Evolutionary conservation across 2,329 filamentous ascomycete genomes (phyloP).

Genomic region (Microsporum audouinii): DNA sequence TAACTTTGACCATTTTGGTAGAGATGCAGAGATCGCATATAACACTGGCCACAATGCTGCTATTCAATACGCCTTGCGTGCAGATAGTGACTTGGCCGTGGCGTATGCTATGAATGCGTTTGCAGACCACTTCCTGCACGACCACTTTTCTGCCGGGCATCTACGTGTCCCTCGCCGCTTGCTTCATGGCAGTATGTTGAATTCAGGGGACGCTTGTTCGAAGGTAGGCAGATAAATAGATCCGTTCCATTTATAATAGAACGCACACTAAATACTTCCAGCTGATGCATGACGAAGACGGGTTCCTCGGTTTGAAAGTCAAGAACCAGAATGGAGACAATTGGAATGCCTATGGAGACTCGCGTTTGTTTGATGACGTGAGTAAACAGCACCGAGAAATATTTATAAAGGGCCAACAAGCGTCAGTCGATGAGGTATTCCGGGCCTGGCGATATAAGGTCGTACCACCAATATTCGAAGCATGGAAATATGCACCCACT

Average conservation of each 20-base stretch:
- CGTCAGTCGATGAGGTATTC: conserved; percentile 2
- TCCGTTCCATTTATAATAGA: background rate
- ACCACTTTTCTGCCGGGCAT: conserved; percentile 2
- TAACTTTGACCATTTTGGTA: conserved; percentile 6
- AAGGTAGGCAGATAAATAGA: background rate
- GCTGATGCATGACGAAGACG: conserved; percentile 6
- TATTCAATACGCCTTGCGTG: background rate
- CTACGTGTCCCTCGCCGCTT: background rate
- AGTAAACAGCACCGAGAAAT: conserved; percentile 2
- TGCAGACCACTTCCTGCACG: conserved; percentile 3
- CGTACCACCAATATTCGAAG: background rate
- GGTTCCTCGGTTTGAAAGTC: background rate
- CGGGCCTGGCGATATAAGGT: background rate
- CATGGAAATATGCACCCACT: conserved; percentile 5
- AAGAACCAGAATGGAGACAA: background rate
- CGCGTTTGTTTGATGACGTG: conserved; percentile 1
- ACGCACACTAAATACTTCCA: background rate
- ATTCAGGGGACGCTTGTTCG: background rate
- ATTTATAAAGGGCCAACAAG: background rate
- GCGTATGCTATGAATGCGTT: conserved; percentile 6
- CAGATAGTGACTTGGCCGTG: background rate
- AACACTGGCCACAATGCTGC: conserved; percentile 4
- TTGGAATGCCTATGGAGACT: background rate
- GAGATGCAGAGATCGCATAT: conserved; percentile 1
- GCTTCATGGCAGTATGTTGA: background rate